Evolutionary conservation across 106 monocot species (phyloP).

Genomic region (Dioscorea dumetorum): DNA sequence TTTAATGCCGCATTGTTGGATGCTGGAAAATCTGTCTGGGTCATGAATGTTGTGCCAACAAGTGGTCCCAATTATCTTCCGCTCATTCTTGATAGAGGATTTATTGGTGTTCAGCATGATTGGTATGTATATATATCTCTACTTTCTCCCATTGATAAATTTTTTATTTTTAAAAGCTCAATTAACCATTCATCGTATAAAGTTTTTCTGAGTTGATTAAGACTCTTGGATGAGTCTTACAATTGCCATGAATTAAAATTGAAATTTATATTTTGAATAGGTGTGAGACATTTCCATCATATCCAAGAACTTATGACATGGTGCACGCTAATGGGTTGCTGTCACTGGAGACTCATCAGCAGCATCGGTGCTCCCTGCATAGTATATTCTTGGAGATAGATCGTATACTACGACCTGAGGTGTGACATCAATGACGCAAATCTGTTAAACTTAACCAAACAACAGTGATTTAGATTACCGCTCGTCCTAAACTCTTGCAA

Average conservation of each 20-base stretch:
- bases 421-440: constrained; percentile 11
- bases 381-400: constrained; percentile 82
- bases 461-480: no score
- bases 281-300: constrained; percentile 98
- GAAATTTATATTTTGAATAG: constrained; percentile 19
- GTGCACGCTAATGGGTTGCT: constrained; percentile 78
- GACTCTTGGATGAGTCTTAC: no score
- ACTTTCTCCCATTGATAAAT: background rate
- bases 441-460: no score
- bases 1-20: constrained; percentile 84
- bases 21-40: constrained; percentile 87
- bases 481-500: no score
- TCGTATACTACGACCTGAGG: constrained; percentile 91
- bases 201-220: no score
- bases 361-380: constrained; percentile 59
- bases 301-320: constrained; percentile 98
- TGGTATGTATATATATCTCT: constrained; percentile 38
- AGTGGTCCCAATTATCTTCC: constrained; percentile 59
- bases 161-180: no score
- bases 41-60: constrained; percentile 93
- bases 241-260: background rate
- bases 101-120: constrained; percentile 96
- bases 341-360: constrained; percentile 40
- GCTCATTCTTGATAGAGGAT: constrained; percentile 78
- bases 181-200: no score